Evolutionary conservation across 1,139 yeast genomes (phyloP), one percentile per base, ranked within the genome.

Genomic region (Chernovozyma aurita): DNA sequence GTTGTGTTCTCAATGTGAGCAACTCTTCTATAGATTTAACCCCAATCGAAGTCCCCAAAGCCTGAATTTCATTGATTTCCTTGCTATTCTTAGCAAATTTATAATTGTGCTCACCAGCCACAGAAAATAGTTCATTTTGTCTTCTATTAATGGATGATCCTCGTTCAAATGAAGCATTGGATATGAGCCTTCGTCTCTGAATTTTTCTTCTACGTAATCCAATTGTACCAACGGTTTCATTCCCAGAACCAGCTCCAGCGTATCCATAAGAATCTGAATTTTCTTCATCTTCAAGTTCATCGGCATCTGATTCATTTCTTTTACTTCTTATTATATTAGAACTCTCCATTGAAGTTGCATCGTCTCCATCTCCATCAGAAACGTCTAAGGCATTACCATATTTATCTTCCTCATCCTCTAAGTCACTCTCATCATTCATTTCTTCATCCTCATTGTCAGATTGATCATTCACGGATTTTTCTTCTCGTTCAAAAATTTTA

Each of bases 361-460:
- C 57, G 26, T 52, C 57, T 6, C 30, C 46, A 34, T 50, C 43
- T 31, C 28, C 35, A 27, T 29, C 33, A 24, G 29, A 24, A 7
- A 37, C 30, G 17, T 46, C 51, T 32, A 52, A 44, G 33, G 46
- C 52, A 33, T 50, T 48, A 6, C 35, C 40, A 2, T 29, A 27
- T 38, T 12, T 29, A 35, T 15, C 40, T 35, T 18, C 35, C 29
- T 8, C 34, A 21, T 18, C 39, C 45, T 56, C 52, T 48, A 58
- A 43, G 35, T 60, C 60, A 33, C 65, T 55, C 12, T 65, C 67
- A 39, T 53, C 57, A 14, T 54, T 56, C 18, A 49, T 54, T 7
- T 40, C 45, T 33, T 47, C 57, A 34, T 44, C 53, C 37, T 43
- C 40, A 8, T 45, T 43, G 8, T 43, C 49, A 34, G 45, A 24